phyloP scores from a whole-genome alignment of 352 stramenopile genomes.

The Globisporangium ultimum region DNA sequence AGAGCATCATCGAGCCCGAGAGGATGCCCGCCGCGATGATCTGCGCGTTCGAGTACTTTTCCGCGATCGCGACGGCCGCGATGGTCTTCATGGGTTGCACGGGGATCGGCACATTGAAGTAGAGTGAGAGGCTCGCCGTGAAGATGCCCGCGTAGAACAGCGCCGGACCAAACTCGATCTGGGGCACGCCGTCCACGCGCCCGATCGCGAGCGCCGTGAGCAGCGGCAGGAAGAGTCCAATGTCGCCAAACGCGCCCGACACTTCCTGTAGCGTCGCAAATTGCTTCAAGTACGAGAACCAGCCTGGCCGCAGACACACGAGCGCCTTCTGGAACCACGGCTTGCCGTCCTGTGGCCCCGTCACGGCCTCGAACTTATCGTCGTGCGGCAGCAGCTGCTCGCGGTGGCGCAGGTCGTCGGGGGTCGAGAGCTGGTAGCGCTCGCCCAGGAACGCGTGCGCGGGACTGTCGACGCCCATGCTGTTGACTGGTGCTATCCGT shows the following conservation, averaged over 20 bases:
- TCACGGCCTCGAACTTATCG: constrained; percentile 37
- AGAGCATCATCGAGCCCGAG: constrained; percentile 64
- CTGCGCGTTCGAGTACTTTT: constrained; percentile 67
- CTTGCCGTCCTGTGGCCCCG: constrained; percentile 40
- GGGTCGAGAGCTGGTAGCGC: constrained; percentile 12
- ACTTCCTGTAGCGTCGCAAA: constrained; percentile 78
- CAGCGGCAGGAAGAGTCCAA: constrained; percentile 93
- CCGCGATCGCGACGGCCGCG: constrained; percentile 84
- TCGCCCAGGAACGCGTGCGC: constrained; percentile 16
- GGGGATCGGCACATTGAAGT: constrained; percentile 93
- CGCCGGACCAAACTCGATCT: constrained; percentile 86
- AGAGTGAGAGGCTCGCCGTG: constrained; percentile 79
- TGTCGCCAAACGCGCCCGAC: constrained; percentile 90
- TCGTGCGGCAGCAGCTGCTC: constrained; percentile 31
- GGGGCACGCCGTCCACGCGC: constrained; percentile 52
- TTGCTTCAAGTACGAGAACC: constrained; percentile 52
- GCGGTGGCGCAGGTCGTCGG: constrained; percentile 10
- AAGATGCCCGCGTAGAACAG: constrained; percentile 91
- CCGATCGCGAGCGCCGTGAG: constrained; percentile 87
- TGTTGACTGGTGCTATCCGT: neutral
- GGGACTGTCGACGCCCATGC: constrained; percentile 16
- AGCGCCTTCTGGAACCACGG: constrained; percentile 49
- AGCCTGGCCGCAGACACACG: constrained; percentile 51
- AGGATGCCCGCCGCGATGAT: constrained; percentile 88
- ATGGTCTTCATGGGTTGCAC: constrained; percentile 96